A percentile compares a stretch with the other conserved stretches of the same genome.
Evolutionary conservation across 148 eudicot genomes (phyloP).

Genomic region (Mesembryanthemum crystallinum): DNA sequence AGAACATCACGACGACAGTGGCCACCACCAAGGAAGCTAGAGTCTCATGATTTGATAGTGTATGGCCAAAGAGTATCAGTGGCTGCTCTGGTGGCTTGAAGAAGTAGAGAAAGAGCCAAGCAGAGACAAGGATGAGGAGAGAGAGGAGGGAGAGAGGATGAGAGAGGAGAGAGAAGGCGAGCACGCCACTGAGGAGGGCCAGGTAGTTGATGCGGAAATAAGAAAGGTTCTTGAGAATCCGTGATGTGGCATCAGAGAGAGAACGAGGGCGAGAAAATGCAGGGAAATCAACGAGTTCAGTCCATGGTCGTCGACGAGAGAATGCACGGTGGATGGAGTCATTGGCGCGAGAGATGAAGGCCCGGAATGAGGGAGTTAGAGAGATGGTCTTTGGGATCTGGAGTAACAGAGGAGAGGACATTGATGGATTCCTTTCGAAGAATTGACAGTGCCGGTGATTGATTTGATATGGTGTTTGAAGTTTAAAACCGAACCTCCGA

Average conservation of each 20-base stretch:
- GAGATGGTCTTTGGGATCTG: conserved; percentile 30
- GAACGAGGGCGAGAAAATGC: conserved; percentile 49
- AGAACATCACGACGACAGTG: conserved; percentile 42
- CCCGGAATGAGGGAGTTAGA: conserved; percentile 40
- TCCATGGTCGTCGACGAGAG: conserved; percentile 54
- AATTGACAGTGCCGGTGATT: neutral
- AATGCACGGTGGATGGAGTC: conserved; percentile 31
- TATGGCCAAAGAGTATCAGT: conserved; percentile 35
- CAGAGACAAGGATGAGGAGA: conserved; percentile 41
- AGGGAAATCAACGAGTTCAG: conserved; percentile 43
- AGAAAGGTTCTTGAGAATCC: conserved; percentile 45
- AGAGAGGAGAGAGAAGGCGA: conserved; percentile 50
- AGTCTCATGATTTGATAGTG: conserved; percentile 48
- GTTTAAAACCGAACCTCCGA: neutral
- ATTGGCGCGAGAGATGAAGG: conserved; percentile 33
- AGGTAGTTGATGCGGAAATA: conserved; percentile 60
- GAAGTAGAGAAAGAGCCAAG: conserved; percentile 66
- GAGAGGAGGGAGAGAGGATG: conserved; percentile 55
- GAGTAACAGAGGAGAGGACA: conserved; percentile 36
- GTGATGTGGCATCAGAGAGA: conserved; percentile 39
- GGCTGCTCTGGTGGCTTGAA: conserved; percentile 54
- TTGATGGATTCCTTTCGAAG: conserved; percentile 6
- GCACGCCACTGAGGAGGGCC: conserved; percentile 34
- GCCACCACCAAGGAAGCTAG: conserved; percentile 32
- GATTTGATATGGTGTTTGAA: neutral